Conservation (phyloP, 2,329 filamentous ascomycete species). For the Aureobasidium sp. region DNA sequence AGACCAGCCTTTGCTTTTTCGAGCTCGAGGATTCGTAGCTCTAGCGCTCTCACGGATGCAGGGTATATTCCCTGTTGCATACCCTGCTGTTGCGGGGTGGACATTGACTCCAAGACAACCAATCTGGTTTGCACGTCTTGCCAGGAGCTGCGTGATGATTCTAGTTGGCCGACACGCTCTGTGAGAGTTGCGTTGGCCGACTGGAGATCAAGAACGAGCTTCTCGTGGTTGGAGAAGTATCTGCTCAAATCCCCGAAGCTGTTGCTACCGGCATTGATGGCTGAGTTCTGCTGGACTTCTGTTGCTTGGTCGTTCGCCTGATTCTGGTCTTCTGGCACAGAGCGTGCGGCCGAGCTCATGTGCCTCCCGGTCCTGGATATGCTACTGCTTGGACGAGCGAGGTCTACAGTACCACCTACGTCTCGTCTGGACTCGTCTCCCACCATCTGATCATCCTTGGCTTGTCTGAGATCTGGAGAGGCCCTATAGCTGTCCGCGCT, state of each 20-base stretch:
- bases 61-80: not conserved
- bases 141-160: not conserved
- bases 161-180: not conserved
- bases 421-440: not conserved
- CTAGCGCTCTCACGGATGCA: not conserved
- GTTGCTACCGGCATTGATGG: not conserved
- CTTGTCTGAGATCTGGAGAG: not conserved
- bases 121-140: not conserved
- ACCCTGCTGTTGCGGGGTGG: not conserved
- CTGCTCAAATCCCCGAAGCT: not conserved
- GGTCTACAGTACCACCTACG: not conserved
- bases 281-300: not conserved
- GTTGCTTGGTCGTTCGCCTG: too few relatives aligned
- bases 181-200: not conserved
- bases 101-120: not conserved
- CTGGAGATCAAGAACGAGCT: not conserved
- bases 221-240: not conserved
- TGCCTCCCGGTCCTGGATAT: not conserved
- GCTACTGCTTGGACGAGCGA: not conserved
- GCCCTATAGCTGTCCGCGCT: not conserved
- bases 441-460: not conserved
- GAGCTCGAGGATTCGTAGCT: not conserved
- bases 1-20: not conserved
- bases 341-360: too few relatives aligned
- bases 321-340: too few relatives aligned